These are phyloP conservation scores for Mortierella sp. DNA, from an alignment of 371 early-diverging fungal genomes.

Conservation along the genomic window DNA sequence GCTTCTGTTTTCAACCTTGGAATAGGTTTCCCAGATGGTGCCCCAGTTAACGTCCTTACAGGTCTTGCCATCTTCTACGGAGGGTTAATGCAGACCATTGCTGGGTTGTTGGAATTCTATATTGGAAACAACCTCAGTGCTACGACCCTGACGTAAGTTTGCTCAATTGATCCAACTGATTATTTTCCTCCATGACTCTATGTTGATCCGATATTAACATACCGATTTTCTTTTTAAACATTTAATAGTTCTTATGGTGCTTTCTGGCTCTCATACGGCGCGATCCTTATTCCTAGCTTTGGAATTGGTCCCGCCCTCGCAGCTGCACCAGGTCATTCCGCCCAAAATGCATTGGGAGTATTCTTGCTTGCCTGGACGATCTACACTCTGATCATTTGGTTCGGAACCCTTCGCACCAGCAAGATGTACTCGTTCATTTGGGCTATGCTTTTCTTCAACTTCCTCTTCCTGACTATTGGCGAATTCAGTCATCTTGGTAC, in stretches of 20 bases:
- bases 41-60: conserved; percentile 42
- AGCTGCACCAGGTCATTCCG: conserved; percentile 35
- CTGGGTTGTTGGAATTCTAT: conserved; percentile 87
- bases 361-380: conserved; percentile 78
- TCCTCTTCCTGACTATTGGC: conserved; percentile 67
- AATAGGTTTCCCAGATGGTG: conserved; percentile 23
- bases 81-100: conserved; percentile 59
- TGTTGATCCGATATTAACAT: background rate
- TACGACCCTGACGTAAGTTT: conserved; percentile 71
- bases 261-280: conserved; percentile 79
- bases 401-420: conserved; percentile 72
- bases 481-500: conserved; percentile 53
- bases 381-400: conserved; percentile 73
- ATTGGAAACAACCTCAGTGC: conserved; percentile 83
- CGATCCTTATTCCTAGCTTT: conserved; percentile 69
- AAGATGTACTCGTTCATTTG: conserved; percentile 68
- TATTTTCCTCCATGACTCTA: background rate
- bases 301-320: conserved; percentile 60
- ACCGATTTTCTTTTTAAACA: too few species aligned
- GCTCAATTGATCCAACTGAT: too few species aligned
- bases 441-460: conserved; percentile 70
- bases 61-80: conserved; percentile 84
- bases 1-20: conserved; percentile 25
- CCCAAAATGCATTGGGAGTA: conserved; percentile 71
- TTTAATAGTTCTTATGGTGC: conserved; percentile 71